Conservation (phyloP, 306 rosid species). For the Dryas drummondii region DNA sequence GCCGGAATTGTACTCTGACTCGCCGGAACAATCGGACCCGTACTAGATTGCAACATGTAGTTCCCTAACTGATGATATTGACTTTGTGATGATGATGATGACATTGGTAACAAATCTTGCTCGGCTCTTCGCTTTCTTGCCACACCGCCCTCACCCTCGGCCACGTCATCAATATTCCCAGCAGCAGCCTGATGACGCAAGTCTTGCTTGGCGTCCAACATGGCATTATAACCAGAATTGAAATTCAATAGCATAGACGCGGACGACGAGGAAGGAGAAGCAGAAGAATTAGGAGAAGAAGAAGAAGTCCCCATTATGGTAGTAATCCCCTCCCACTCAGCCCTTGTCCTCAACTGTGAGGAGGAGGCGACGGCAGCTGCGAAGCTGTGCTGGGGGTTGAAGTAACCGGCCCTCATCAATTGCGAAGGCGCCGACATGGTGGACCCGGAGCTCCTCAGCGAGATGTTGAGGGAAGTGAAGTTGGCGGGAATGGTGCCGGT, state of each 20-base stretch:
- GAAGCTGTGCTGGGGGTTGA: conserved; percentile 42
- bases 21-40: conserved; percentile 62
- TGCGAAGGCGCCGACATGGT: conserved; percentile 84
- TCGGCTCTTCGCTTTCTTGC: conserved; percentile 71
- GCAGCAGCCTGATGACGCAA: conserved; percentile 30
- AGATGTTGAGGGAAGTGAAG: conserved; percentile 86
- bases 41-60: conserved; percentile 64
- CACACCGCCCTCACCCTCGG: conserved; percentile 17
- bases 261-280: conserved; percentile 27
- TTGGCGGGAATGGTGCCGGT: conserved; percentile 95
- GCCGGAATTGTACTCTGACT: conserved; percentile 61
- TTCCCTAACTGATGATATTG: conserved; percentile 47
- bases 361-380: conserved; percentile 23
- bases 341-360: conserved; percentile 24
- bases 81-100: conserved; percentile 4
- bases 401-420: conserved; percentile 53
- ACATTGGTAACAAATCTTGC: conserved; percentile 39
- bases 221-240: conserved; percentile 35
- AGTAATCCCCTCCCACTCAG: too few relatives aligned
- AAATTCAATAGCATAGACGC: conserved; percentile 58
- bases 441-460: conserved; percentile 94
- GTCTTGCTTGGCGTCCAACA: conserved; percentile 58
- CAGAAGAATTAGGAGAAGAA: too few relatives aligned
- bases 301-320: too few relatives aligned
- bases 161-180: conserved; percentile 15